Evolutionary conservation across 2,329 filamentous ascomycete genomes (phyloP).

Genomic region (Fusarium dlaminii): DNA sequence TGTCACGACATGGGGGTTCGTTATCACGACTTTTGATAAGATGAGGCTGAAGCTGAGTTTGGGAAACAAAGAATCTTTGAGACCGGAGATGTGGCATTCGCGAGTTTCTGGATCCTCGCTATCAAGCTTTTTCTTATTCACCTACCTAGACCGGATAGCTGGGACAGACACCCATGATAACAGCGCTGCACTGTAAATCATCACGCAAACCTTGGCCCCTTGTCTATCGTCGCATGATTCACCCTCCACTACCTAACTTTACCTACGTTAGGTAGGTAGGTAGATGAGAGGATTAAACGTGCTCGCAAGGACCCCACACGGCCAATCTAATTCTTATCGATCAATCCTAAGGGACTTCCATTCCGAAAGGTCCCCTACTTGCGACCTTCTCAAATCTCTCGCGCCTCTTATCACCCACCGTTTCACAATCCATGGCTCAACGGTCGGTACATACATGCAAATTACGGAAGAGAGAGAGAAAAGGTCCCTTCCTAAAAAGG

Average conservation of each 20-base stretch:
- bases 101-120: neutral
- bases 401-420: neutral
- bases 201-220: constrained; percentile 11
- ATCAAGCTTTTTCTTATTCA: constrained; percentile 3
- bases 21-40: constrained; percentile 1
- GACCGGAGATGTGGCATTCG: constrained; percentile 5
- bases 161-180: constrained; percentile 21
- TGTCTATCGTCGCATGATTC: constrained; percentile 15
- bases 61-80: neutral
- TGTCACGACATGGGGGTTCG: constrained; percentile 10
- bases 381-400: neutral
- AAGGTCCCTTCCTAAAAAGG: neutral
- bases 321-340: neutral
- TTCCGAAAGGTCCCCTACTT: neutral
- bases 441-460: neutral
- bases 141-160: constrained; percentile 22
- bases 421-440: neutral
- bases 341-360: neutral
- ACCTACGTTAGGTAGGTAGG: too few relatives aligned
- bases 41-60: constrained; percentile 15
- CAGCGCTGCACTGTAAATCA: constrained; percentile 27
- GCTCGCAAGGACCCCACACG: constrained; percentile 9
- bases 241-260: neutral
- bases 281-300: neutral
- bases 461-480: neutral